Evolutionary conservation across 129 eudicot species (phyloP).

Genomic region (Deinandra increscens): DNA sequence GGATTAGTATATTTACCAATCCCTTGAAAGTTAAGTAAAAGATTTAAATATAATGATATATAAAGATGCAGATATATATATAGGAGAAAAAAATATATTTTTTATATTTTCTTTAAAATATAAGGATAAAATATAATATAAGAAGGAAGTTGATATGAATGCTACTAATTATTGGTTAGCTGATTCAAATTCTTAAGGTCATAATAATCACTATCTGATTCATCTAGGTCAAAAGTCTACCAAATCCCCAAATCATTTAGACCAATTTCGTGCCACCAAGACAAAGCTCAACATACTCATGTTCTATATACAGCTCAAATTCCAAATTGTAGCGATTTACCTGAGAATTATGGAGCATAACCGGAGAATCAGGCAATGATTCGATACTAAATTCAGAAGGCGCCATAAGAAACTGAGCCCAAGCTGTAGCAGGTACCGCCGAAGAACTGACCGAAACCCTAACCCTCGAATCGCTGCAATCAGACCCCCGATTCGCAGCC

Average conservation of each 20-base stretch:
- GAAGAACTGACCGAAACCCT: slow-evolving; percentile 31
- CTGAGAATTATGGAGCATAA: slow-evolving; percentile 63
- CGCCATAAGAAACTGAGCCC: slow-evolving; percentile 40
- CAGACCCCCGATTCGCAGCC: slow-evolving; percentile 44
- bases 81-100: no score
- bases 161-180: slow-evolving; percentile 1
- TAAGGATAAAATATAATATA: no score
- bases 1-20: no score
- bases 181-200: background rate
- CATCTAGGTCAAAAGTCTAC: background rate
- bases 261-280: slow-evolving; percentile 3
- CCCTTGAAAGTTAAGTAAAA: no score
- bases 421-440: slow-evolving; percentile 27
- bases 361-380: slow-evolving; percentile 53
- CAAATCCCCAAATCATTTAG: background rate
- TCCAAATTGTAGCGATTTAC: slow-evolving; percentile 20
- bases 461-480: slow-evolving; percentile 36
- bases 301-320: background rate
- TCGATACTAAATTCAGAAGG: slow-evolving; percentile 58
- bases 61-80: no score
- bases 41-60: no score
- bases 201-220: background rate
- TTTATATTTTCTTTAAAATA: no score
- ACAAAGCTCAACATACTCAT: slow-evolving; percentile 1
- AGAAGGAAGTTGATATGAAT: no score